A percentile compares a stretch with the other conserved stretches of the same genome.
These are phyloP conservation scores for Vitis hybrid DNA, from an alignment of 177 flowering plant species.

Conservation along the genomic window DNA sequence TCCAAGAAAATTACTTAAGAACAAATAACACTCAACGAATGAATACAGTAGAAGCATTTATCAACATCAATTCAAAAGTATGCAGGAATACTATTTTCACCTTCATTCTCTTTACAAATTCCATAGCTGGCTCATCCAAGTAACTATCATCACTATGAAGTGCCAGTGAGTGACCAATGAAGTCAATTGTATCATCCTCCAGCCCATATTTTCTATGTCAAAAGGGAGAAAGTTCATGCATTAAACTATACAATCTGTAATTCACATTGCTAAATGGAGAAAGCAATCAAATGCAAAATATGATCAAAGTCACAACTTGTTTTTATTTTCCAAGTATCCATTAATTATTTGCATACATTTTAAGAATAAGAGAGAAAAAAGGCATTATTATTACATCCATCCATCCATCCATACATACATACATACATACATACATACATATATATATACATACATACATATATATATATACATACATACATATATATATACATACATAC, in stretches of 20 bases:
- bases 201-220: constrained; percentile 80
- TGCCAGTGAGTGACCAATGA: constrained; percentile 96
- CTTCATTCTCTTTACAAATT: constrained; percentile 85
- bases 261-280: background rate
- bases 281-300: background rate
- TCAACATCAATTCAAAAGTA: background rate
- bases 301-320: too few relatives aligned
- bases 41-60: background rate
- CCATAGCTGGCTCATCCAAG: constrained; percentile 81
- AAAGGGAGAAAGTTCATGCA: constrained; percentile 9
- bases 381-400: background rate
- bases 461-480: background rate
- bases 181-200: constrained; percentile 90
- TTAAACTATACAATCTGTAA: background rate
- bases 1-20: too few relatives aligned
- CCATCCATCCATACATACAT: background rate
- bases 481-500: background rate
- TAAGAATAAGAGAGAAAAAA: background rate
- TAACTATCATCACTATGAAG: constrained; percentile 76
- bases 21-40: too few relatives aligned
- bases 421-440: too few relatives aligned
- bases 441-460: rapidly evolving
- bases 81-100: constrained; percentile 27
- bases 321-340: background rate
- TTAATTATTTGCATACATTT: background rate